Percentiles rank a stretch among this genome's conserved stretches.
phyloP scores from a whole-genome alignment of 2,329 filamentous ascomycete species.

The Diplodia sapinea region DNA sequence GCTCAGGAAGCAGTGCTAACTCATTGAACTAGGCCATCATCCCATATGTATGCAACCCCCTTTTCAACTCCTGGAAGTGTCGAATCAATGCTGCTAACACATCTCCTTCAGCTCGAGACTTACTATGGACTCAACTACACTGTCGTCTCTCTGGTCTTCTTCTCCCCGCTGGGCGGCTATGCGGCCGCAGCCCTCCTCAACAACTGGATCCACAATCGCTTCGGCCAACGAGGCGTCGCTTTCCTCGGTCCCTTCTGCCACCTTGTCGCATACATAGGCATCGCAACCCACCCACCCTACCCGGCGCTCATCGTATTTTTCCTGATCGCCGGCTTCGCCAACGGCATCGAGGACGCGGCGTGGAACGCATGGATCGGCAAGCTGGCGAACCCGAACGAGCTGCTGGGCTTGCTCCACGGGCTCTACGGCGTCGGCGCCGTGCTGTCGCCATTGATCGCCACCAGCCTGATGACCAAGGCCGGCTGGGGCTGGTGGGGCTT shows the following conservation, averaged over 20 bases:
- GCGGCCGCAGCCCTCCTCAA: conserved; percentile 50
- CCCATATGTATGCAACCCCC: conserved; percentile 50
- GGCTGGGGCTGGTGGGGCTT: conserved; percentile 71
- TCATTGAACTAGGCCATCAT: conserved; percentile 48
- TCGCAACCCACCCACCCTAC: conserved; percentile 72
- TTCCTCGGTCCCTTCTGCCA: conserved; percentile 68
- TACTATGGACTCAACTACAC: conserved; percentile 69
- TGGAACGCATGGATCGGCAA: conserved; percentile 71
- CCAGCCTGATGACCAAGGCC: conserved; percentile 71
- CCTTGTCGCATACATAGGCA: conserved; percentile 66
- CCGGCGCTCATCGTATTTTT: conserved; percentile 69
- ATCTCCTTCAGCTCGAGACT: conserved; percentile 57
- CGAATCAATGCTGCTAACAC: conserved; percentile 9
- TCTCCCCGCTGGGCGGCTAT: conserved; percentile 67
- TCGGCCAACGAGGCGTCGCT: conserved; percentile 75
- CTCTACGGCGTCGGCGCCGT: conserved; percentile 75
- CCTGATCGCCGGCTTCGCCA: conserved; percentile 71
- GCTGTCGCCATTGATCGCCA: conserved; percentile 72
- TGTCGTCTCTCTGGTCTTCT: conserved; percentile 69
- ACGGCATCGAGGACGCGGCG: conserved; percentile 68
- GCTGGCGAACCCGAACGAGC: conserved; percentile 74
- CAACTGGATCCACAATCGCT: conserved; percentile 49
- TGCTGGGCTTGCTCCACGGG: conserved; percentile 74
- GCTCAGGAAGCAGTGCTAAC: conserved; percentile 2
- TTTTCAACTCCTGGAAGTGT: too few species aligned